These are phyloP conservation scores for Xylariaceae sp. DNA, from an alignment of 2,329 filamentous ascomycete species.

Conservation along the genomic window DNA sequence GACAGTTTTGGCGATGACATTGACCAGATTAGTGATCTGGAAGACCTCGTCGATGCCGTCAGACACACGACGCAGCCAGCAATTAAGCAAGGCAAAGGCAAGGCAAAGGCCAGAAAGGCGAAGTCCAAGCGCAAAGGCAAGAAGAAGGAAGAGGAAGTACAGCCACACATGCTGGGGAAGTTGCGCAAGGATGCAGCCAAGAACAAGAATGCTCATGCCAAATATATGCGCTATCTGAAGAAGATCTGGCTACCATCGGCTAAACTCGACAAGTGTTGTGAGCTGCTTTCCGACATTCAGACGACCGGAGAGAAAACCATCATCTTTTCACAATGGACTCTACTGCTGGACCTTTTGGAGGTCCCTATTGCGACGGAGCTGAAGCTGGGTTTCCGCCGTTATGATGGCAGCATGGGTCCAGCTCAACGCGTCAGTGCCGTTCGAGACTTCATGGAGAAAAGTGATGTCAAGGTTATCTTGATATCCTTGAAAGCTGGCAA, in stretches of 20 bases:
- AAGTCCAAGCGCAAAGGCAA: slow-evolving; percentile 40
- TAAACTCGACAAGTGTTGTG: slow-evolving; percentile 67
- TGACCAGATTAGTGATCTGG: slow-evolving; percentile 8
- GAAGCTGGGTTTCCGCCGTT: slow-evolving; percentile 58
- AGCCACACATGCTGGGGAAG: slow-evolving; percentile 28
- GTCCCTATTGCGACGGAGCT: slow-evolving; percentile 57
- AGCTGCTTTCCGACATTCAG: slow-evolving; percentile 51
- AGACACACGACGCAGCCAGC: slow-evolving; percentile 14
- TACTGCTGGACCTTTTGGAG: slow-evolving; percentile 72
- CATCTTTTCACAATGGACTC: slow-evolving; percentile 79
- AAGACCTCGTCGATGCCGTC: slow-evolving; percentile 9
- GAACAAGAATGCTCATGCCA: slow-evolving; percentile 58
- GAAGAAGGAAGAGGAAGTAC: slow-evolving; percentile 36
- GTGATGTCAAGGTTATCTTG: slow-evolving; percentile 63
- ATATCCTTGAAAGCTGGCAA: slow-evolving; percentile 79
- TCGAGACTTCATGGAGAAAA: slow-evolving; percentile 57
- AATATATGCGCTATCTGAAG: slow-evolving; percentile 65
- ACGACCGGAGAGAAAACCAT: slow-evolving; percentile 67
- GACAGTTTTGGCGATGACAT: too few relatives aligned
- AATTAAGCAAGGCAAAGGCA: slow-evolving; percentile 6
- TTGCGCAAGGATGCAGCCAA: slow-evolving; percentile 64
- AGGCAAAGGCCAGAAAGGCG: slow-evolving; percentile 31
- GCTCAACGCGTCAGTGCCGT: slow-evolving; percentile 63
- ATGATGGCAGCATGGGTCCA: slow-evolving; percentile 72
- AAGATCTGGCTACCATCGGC: slow-evolving; percentile 70